A percentile compares a stretch with the other conserved stretches of the same genome.
These are phyloP conservation scores for Arthrinium puccinioides DNA, from an alignment of 2,329 filamentous ascomycete species.

Conservation along the genomic window DNA sequence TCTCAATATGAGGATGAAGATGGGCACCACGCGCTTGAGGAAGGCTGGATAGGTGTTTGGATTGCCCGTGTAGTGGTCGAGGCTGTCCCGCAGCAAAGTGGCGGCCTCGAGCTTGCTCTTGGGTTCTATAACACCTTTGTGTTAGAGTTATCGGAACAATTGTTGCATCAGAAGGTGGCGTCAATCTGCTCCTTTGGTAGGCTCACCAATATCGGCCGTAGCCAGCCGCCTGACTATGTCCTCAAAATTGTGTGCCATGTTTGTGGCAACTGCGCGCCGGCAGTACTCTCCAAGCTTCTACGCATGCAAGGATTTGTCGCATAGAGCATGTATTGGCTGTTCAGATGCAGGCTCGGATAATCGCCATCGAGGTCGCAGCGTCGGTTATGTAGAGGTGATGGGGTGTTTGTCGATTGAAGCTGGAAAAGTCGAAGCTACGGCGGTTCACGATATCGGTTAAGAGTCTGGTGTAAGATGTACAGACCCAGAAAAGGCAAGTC, in stretches of 20 bases:
- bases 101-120: slow-evolving; percentile 78
- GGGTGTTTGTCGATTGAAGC: not conserved
- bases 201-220: slow-evolving; percentile 47
- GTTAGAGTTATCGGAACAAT: slow-evolving; percentile 1
- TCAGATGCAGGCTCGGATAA: not conserved
- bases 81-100: slow-evolving; percentile 78
- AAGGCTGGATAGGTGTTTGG: slow-evolving; percentile 73
- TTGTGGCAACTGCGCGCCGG: slow-evolving; percentile 35
- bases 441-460: no score
- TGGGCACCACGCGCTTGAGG: slow-evolving; percentile 79
- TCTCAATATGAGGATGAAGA: slow-evolving; percentile 79
- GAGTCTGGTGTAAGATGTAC: no score
- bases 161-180: not conserved
- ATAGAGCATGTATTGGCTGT: no score
- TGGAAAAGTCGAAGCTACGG: no score
- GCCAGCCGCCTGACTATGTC: slow-evolving; percentile 56
- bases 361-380: not conserved
- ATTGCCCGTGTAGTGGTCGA: slow-evolving; percentile 76
- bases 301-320: slow-evolving; percentile 11
- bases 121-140: slow-evolving; percentile 49
- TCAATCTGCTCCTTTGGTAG: no score
- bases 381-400: no score
- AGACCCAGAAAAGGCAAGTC: no score
- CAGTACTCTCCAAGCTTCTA: slow-evolving; percentile 13
- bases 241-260: slow-evolving; percentile 55